These are phyloP conservation scores for Cyberlindnera xishuangbannaensis DNA, from an alignment of 805 yeast genomes.

Conservation along the genomic window DNA sequence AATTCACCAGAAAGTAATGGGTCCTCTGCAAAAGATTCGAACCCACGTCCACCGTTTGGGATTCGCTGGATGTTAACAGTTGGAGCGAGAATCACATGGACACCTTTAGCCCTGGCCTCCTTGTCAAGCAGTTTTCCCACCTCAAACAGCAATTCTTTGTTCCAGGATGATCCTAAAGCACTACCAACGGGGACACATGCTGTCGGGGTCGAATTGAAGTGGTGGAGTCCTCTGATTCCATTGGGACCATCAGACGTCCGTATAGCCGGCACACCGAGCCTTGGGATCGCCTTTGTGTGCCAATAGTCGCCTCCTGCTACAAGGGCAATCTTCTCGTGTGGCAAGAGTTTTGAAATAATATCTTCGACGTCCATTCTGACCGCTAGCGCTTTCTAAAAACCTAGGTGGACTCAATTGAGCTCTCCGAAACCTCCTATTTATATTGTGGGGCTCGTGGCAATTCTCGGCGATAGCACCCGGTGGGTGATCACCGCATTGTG, in stretches of 20 bases:
- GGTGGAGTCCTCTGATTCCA: constrained; percentile 51
- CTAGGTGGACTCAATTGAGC: too few species aligned
- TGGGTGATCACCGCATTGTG: too few species aligned
- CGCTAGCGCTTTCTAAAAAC: too few species aligned
- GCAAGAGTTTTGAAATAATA: constrained; percentile 10
- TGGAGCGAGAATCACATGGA: constrained; percentile 42
- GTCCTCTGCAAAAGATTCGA: constrained; percentile 56
- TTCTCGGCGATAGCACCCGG: too few species aligned
- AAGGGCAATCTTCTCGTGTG: constrained; percentile 15
- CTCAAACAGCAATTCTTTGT: constrained; percentile 37
- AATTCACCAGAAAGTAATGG: constrained; percentile 40
- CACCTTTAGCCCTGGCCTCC: constrained; percentile 50
- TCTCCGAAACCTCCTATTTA: too few species aligned
- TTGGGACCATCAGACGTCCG: constrained; percentile 55
- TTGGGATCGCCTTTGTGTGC: constrained; percentile 35
- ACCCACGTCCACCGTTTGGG: constrained; percentile 58
- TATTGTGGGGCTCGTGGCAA: too few species aligned
- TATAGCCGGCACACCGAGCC: constrained; percentile 38
- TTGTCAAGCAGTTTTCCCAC: constrained; percentile 48
- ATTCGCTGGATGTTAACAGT: constrained; percentile 45
- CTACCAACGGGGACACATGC: constrained; percentile 58
- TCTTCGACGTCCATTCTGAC: constrained; percentile 15
- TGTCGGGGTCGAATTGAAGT: constrained; percentile 44
- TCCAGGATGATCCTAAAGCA: constrained; percentile 49
- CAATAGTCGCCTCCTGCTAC: constrained; percentile 37